These are phyloP conservation scores for Eragrostis curvula DNA, from an alignment of 176 grass and related monocot species.

Conservation along the genomic window DNA sequence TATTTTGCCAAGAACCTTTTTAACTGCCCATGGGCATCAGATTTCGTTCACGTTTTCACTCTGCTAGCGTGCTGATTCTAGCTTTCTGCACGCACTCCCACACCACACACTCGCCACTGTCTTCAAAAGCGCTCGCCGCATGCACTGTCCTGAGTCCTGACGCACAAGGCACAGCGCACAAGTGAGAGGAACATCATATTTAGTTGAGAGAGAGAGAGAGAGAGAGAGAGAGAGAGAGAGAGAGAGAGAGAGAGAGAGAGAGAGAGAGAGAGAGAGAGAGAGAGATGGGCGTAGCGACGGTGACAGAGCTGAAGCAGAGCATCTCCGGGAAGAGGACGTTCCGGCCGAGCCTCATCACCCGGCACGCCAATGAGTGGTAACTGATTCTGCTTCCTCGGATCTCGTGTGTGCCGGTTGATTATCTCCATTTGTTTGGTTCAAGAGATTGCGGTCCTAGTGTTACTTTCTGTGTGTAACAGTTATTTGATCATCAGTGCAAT, in stretches of 20 bases:
- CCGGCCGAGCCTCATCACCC: constrained; percentile 67
- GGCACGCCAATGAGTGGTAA: constrained; percentile 87
- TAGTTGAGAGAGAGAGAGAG: not conserved
- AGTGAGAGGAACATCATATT: not conserved
- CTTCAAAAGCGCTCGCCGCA: constrained; percentile 32
- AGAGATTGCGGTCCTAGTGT: not conserved
- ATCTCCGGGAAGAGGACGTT: constrained; percentile 90
- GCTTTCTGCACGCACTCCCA: constrained; percentile 58
- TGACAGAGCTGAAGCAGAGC: constrained; percentile 92
- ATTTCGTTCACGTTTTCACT: constrained; percentile 7
- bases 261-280: constrained; percentile 32
- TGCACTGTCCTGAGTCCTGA: constrained; percentile 22
- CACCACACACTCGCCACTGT: constrained; percentile 48
- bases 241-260: not conserved
- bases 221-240: not conserved
- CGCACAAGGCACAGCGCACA: not conserved
- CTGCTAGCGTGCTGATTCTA: not conserved
- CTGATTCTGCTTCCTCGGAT: constrained; percentile 24
- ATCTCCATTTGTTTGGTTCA: not conserved
- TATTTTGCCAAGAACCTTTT: constrained; percentile 29
- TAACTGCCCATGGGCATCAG: constrained; percentile 28
- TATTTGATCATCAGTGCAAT: not conserved
- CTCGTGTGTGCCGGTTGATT: not conserved
- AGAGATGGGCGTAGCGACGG: constrained; percentile 87
- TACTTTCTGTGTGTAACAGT: not conserved